phyloP scores from a whole-genome alignment of 352 stramenopile species.

The Globisporangium emineosum region DNA sequence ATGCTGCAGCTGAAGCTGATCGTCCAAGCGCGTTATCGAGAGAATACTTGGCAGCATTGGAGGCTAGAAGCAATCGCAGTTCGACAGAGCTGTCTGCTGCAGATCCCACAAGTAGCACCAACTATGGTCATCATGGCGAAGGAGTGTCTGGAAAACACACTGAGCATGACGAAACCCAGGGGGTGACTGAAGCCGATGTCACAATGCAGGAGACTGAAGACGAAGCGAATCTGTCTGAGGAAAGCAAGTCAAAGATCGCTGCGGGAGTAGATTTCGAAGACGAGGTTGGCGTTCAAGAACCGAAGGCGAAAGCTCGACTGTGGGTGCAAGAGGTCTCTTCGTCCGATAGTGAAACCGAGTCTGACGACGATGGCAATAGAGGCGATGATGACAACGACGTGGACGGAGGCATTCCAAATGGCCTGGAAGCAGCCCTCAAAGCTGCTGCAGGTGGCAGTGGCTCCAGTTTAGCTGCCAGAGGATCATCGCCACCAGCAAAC shows the following conservation, averaged over 20 bases:
- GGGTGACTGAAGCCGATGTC: background rate
- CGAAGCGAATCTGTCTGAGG: background rate
- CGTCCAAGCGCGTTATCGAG: background rate
- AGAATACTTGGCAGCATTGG: background rate
- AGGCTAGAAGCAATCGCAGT: background rate
- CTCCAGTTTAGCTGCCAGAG: constrained; percentile 2
- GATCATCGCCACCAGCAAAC: background rate
- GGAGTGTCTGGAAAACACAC: background rate
- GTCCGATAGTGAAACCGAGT: constrained; percentile 27
- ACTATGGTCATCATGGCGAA: background rate
- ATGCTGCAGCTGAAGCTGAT: background rate
- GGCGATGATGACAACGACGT: constrained; percentile 18
- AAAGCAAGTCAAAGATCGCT: background rate
- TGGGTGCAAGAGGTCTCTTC: constrained; percentile 15
- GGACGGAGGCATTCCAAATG: constrained; percentile 25
- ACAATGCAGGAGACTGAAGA: background rate
- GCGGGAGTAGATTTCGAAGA: background rate
- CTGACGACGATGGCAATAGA: constrained; percentile 21
- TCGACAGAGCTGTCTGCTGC: background rate
- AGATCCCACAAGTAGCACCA: background rate
- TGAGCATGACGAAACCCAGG: background rate
- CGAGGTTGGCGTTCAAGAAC: background rate
- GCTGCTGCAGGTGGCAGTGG: constrained; percentile 22
- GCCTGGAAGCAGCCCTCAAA: constrained; percentile 57
- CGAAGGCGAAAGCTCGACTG: constrained; percentile 3